Percentiles rank a stretch among this genome's conserved stretches.
Conservation (phyloP, 305 asterid species). For the Withania somnifera region DNA sequence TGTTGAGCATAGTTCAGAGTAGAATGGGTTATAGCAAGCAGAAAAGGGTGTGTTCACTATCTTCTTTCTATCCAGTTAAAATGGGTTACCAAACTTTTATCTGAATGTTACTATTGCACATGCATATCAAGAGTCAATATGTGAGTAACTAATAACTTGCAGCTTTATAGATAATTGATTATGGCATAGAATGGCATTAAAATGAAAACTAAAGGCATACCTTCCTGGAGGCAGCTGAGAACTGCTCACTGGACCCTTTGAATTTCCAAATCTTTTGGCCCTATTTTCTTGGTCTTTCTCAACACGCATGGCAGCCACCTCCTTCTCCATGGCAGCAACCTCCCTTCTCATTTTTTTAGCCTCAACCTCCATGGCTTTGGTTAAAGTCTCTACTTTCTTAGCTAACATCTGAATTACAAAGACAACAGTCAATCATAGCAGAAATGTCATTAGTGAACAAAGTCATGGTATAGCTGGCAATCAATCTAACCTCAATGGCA, state of each 20-base stretch:
- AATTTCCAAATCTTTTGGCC: constrained; percentile 56
- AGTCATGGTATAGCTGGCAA: constrained; percentile 7
- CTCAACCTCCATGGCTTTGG: constrained; percentile 98
- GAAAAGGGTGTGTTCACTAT: not conserved
- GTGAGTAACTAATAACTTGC: not conserved
- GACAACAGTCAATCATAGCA: constrained; percentile 4
- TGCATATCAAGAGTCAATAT: not conserved
- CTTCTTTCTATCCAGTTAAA: not conserved
- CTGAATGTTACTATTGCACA: not conserved
- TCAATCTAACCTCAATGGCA: constrained; percentile 74
- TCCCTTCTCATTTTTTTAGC: constrained; percentile 99
- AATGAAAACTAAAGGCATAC: constrained; percentile 23
- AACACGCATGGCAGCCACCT: constrained; percentile 93
- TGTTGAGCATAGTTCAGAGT: not conserved
- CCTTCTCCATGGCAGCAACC: constrained; percentile 99
- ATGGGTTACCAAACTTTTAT: not conserved
- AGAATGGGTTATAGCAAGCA: not conserved
- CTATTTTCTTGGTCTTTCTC: constrained; percentile 86
- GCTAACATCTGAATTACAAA: constrained; percentile 68
- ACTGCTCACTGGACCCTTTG: constrained; percentile 54
- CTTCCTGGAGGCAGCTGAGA: constrained; percentile 76
- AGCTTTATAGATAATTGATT: not conserved
- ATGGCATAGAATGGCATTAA: not conserved
- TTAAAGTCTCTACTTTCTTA: constrained; percentile 89
- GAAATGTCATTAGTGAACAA: not conserved